Evolutionary conservation across 192 early-diverging fungal genomes (phyloP).

Genomic region (Chytriomyces hyalinus): DNA sequence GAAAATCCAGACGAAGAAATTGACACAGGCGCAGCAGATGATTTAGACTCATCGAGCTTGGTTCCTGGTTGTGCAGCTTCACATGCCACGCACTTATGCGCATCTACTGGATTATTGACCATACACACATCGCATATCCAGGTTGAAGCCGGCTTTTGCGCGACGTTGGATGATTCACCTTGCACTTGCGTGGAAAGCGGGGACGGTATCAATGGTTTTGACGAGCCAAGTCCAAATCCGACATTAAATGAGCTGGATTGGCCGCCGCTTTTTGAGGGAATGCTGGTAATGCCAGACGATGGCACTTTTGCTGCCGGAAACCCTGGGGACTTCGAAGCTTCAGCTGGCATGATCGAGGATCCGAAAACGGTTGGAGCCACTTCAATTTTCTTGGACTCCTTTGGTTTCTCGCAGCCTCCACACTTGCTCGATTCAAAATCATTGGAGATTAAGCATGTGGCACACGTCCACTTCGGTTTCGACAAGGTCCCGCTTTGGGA

Average conservation of each 20-base stretch:
- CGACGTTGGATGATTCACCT: too few species aligned
- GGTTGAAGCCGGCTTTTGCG: too few species aligned
- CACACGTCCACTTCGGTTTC: slow-evolving; percentile 11
- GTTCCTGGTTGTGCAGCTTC: slow-evolving; percentile 3
- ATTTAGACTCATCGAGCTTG: neutral
- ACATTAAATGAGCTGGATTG: neutral
- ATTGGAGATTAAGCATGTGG: slow-evolving; percentile 8
- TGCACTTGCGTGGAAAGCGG: too few species aligned
- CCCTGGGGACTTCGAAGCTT: neutral
- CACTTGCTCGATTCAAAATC: neutral
- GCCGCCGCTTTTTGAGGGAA: neutral
- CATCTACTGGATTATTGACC: neutral
- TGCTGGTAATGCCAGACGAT: neutral
- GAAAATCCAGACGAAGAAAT: neutral
- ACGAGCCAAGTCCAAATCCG: neutral
- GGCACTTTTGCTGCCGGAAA: neutral
- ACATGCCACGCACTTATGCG: slow-evolving; percentile 12
- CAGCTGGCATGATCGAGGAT: neutral
- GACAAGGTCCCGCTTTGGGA: neutral
- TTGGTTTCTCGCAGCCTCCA: slow-evolving; percentile 2
- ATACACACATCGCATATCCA: slow-evolving; percentile 10
- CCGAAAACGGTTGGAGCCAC: slow-evolving; percentile 3
- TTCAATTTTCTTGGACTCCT: neutral
- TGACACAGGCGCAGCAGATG: neutral
- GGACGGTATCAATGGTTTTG: too few species aligned